A percentile compares a stretch with the other conserved stretches of the same genome.
Evolutionary conservation across 495 filamentous ascomycete species (phyloP).

Genomic region (Hyaloscypha finlandica): DNA sequence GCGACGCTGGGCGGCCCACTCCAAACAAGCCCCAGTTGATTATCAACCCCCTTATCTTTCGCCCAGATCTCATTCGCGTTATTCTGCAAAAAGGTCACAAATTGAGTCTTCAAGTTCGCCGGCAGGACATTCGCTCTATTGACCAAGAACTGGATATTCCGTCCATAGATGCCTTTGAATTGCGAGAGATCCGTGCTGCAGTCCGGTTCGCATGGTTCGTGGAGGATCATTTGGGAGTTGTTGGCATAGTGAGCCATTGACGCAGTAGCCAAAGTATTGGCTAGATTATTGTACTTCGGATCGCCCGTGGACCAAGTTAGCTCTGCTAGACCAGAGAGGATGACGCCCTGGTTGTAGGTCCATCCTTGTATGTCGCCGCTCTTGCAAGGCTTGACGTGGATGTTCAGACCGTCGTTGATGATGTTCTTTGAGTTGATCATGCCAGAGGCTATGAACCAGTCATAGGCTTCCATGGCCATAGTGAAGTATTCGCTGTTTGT

Average conservation of each 20-base stretch:
- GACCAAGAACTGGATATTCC: conserved; percentile 65
- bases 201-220: conserved; percentile 63
- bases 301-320: conserved; percentile 48
- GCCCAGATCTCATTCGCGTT: conserved; percentile 71
- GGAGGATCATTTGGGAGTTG: conserved; percentile 55
- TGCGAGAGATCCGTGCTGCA: conserved; percentile 62
- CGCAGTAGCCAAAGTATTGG: conserved; percentile 65
- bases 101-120: conserved; percentile 46
- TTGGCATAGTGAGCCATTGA: conserved; percentile 57
- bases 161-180: conserved; percentile 80
- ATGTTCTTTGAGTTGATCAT: conserved; percentile 64
- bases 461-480: conserved; percentile 60
- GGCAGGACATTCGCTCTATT: conserved; percentile 36
- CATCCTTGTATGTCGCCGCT: conserved; percentile 60
- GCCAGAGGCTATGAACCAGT: conserved; percentile 66
- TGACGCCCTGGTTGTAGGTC: conserved; percentile 81
- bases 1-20: conserved; percentile 50
- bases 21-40: conserved; percentile 60
- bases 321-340: conserved; percentile 72
- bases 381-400: conserved; percentile 51
- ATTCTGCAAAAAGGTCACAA: conserved; percentile 55
- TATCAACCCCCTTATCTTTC: conserved; percentile 51
- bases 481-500: conserved; percentile 50
- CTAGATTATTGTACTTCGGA: conserved; percentile 50
- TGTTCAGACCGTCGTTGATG: conserved; percentile 65